Evolutionary conservation across 306 rosid species (phyloP), one percentile per base, ranked within the genome.

Genomic region (Lupinus albus): DNA sequence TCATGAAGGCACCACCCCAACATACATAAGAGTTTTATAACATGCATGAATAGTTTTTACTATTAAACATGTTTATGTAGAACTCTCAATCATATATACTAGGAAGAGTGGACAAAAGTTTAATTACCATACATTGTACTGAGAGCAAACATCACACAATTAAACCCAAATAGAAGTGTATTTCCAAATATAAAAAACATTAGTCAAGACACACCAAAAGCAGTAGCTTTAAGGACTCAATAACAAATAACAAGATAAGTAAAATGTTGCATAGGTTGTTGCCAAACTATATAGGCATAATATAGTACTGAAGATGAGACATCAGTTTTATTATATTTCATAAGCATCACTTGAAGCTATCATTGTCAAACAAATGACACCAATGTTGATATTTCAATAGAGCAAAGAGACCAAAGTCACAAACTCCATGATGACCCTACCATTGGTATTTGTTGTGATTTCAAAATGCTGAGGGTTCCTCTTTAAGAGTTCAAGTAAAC

Each of bases 401-500:
- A 92, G 83, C 61, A 92, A 87, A 28, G 98, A 92, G 28, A 93
- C 97, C 1, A 93, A 96, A 38, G 97, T 90, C 64, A 93, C 99
- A 54, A 90, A 93, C 71, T 93, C 99, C 53, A 61, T 78, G 1
- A 97, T 86, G 56, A 86, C 39, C 30, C 97, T 81, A 42, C 95
- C 96, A 82, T 93, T 93, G 68, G 97, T 86, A 78, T 97, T 83
- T 9, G 97, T 93, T 89, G 86, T 89, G 79, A 93, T 89, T 78
- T 89, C 98, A 54, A 93, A 93, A 68, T 93, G 99, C 75, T 93
- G 96, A 1, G 99, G 99, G 78, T 93, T 90, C 81, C 88, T 93
- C 73, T 97, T 88, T 56, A 93, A 79, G 79, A 93, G 76, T 96
- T 85, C 86, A 21, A 93, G 96, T 74, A 93, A 79, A 38, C 97